These are phyloP conservation scores for Fraxinus sp. DNA, from an alignment of 305 asterid species.

Conservation along the genomic window DNA sequence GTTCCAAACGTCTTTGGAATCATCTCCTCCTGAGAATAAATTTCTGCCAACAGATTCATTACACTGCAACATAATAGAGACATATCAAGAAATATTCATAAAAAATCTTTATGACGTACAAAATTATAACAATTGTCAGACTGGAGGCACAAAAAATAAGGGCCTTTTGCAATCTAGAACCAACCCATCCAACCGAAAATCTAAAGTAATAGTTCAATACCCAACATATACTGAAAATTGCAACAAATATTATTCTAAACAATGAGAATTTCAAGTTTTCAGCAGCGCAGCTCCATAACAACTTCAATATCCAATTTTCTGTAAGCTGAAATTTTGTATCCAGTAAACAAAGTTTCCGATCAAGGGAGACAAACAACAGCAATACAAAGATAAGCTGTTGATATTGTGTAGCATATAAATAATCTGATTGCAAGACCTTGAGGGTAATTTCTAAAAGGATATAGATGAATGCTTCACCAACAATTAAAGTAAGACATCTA, in stretches of 20 bases:
- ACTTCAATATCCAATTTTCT: not conserved
- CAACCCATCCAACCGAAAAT: not conserved
- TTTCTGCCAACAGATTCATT: conserved; percentile 97
- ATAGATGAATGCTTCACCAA: not conserved
- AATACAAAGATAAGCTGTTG: not conserved
- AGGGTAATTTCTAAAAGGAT: not conserved
- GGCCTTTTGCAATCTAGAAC: not conserved
- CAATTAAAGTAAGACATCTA: not conserved
- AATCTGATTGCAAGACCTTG: not conserved
- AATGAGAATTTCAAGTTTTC: not conserved
- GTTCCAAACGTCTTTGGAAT: conserved; percentile 70
- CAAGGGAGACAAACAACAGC: not conserved
- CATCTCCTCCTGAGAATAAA: conserved; percentile 95
- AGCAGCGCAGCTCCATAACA: not conserved
- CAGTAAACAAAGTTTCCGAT: not conserved
- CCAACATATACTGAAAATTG: not conserved
- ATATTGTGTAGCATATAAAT: not conserved
- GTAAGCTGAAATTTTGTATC: not conserved
- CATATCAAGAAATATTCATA: conserved; percentile 31
- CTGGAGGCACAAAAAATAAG: conserved; percentile 10
- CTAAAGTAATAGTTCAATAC: conserved; percentile 6
- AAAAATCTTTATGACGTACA: conserved; percentile 6
- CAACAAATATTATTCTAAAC: not conserved
- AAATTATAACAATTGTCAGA: not conserved
- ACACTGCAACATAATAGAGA: conserved; percentile 66